phyloP scores from a whole-genome alignment of 116 monocot species.

The Iris pallida region DNA sequence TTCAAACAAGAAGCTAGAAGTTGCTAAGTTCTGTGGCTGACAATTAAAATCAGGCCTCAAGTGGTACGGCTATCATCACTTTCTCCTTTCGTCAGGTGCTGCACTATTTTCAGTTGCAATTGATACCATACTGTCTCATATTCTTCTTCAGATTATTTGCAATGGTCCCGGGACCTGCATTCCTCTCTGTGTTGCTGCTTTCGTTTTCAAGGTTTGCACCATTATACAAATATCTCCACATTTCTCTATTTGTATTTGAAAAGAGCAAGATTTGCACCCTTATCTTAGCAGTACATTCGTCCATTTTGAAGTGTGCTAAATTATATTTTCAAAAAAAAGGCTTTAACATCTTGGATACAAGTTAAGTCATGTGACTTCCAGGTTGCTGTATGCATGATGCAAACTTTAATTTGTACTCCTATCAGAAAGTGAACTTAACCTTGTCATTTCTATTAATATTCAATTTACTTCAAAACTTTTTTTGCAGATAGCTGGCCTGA shows the following conservation, averaged over 20 bases:
- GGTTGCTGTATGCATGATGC: no score
- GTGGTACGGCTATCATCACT: constrained; percentile 46
- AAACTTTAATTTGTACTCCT: no score
- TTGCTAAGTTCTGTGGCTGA: constrained; percentile 67
- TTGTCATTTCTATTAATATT: no score
- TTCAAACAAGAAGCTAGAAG: constrained; percentile 11
- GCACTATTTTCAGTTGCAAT: not conserved
- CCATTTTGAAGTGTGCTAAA: no score
- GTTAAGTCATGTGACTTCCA: no score
- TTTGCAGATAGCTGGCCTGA: constrained; percentile 51
- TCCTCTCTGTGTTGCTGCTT: constrained; percentile 76
- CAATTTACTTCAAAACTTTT: constrained; percentile 1
- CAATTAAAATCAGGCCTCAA: constrained; percentile 77
- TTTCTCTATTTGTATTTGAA: no score
- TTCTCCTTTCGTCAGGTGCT: not conserved
- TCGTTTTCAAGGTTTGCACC: constrained; percentile 64
- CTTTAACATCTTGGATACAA: no score
- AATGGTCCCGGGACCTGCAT: constrained; percentile 98
- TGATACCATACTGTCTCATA: not conserved
- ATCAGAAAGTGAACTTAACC: no score
- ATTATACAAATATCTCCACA: not conserved
- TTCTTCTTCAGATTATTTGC: constrained; percentile 72
- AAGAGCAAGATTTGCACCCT: no score
- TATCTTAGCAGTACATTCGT: no score
- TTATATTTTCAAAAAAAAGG: no score